A percentile compares a stretch with the other conserved stretches of the same genome.
phyloP scores from a whole-genome alignment of 2,329 filamentous ascomycete genomes.

The Paraphoma sp. region DNA sequence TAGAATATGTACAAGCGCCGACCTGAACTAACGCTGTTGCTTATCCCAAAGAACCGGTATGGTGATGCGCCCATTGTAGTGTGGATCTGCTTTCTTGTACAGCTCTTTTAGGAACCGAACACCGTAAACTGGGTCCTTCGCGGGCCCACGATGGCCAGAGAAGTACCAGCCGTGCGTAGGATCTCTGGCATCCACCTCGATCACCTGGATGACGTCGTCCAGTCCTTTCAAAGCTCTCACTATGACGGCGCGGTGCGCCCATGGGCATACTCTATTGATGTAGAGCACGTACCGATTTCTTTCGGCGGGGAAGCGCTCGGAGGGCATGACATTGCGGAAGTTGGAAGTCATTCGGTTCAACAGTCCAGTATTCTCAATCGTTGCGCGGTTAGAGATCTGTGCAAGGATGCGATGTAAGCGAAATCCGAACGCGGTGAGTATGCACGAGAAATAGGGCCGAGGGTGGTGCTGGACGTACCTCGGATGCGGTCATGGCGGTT shows the following conservation, averaged over 20 bases:
- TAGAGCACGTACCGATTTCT: constrained; percentile 68
- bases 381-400: constrained; percentile 5
- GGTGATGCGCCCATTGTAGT: constrained; percentile 67
- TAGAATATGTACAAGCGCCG: neutral
- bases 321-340: constrained; percentile 65
- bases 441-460: neutral
- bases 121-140: constrained; percentile 37
- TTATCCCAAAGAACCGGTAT: constrained; percentile 80
- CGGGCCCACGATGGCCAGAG: constrained; percentile 33
- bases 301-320: constrained; percentile 63
- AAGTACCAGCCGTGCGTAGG: constrained; percentile 42
- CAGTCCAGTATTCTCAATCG: constrained; percentile 53
- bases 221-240: constrained; percentile 59
- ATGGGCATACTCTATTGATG: constrained; percentile 67
- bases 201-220: constrained; percentile 56
- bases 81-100: constrained; percentile 72
- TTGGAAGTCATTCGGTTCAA: constrained; percentile 61
- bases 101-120: constrained; percentile 62
- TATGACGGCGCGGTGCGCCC: constrained; percentile 63
- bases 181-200: constrained; percentile 50
- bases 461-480: constrained; percentile 3
- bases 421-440: neutral
- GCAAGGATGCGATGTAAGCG: neutral
- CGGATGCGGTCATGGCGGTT: constrained; percentile 9
- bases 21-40: constrained; percentile 51